Evolutionary conservation across 306 rosid species (phyloP), one percentile per base, ranked within the genome.

Genomic region (Prunus salicina): DNA sequence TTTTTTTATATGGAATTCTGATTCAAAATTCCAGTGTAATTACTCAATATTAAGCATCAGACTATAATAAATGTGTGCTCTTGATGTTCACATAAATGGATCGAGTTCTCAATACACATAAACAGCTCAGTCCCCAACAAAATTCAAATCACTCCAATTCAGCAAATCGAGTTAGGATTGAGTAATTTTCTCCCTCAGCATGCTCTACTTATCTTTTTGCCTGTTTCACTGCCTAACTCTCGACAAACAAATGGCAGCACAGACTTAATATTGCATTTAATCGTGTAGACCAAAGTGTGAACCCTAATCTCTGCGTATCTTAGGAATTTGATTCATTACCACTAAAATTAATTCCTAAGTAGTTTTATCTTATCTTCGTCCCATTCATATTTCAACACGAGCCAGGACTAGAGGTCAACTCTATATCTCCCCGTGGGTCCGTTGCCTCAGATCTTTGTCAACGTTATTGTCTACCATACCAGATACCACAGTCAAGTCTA

Each of bases 71-170:
- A 58, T 58, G 34, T 1, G 64, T 60, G 64, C 12, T 60, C 16
- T 12, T 25, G 64, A 60, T 60, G 12, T 60, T 27, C 38, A 25
- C 64, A 25, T 38, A 60, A 4, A 60, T 60, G 16, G 64, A 60
- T 60, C 32, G 18, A 24, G 19, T 12, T 60, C 9, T 60, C 14
- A 25, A 60, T 12, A 5, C 16, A 60, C 9, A 5, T 2, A 60
- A 60, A 60, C 16, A 60, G 38, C 64, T 25, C 64, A 60, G 19
- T 60, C 24, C 67, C 67, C 67, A 28, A 62, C 67, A 62, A 62
- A 27, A 62, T 62, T 62, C 22, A 28, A 62, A 28, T 15, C 20
- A 15, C 43, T 30, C 67, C 67, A 7, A 61, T 28, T 12, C 64
- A 60, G 32, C 64, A 15, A 15, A 25, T 60, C 34, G 64, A 60